Base-by-base conservation (phyloP, 1,139 yeast genomes). In the Saccharomyces hybrid region DNA sequence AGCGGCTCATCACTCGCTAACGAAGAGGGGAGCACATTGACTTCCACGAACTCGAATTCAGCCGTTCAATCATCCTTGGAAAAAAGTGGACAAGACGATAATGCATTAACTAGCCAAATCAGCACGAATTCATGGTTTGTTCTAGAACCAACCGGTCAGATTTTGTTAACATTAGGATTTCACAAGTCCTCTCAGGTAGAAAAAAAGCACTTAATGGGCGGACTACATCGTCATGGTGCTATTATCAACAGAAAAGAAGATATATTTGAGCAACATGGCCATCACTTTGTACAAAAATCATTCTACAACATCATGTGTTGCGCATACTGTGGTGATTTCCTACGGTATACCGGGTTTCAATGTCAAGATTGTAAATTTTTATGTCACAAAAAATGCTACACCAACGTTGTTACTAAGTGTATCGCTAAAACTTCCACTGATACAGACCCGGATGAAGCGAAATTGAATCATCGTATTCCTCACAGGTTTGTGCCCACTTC, bases 211-310 rank as follows among this genome's bases (percentile, higher is more conserved):
- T 75, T 81, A 16, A 62, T 70, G 42, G 74, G 78, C 50, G 82
- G 81, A 25, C 80, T 93, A 59, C 98, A 97, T 23, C 96, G 99
- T 77, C 97, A 91, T 70, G 98, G 98, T 73, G 99, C 99, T 57
- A 93, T 93, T 61, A 86, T 97, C 66, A 95, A 89, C 72, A 84
- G 88, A 75, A 91, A 91, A 66, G 98, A 91, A 67, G 97, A 91
- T 65, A 89, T 93, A 1, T 89, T 84, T 69, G 97, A 91, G 71
- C 95, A 93, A 66, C 96, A 89, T 68, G 99, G 99, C 11, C 99
- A 93, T 73, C 95, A 89, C 70, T 93, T 93, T 74, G 95, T 89
- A 46, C 97, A 89, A 69, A 93, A 89, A 63, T 97, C 90, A 68
- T 90, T 93, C 68, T 93, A 93, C 78, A 89, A 88, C 63, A 88